Evolutionary conservation across 1,284 basidiomycete genomes (phyloP).

Genomic region (Cutaneotrichosporon sp.): DNA sequence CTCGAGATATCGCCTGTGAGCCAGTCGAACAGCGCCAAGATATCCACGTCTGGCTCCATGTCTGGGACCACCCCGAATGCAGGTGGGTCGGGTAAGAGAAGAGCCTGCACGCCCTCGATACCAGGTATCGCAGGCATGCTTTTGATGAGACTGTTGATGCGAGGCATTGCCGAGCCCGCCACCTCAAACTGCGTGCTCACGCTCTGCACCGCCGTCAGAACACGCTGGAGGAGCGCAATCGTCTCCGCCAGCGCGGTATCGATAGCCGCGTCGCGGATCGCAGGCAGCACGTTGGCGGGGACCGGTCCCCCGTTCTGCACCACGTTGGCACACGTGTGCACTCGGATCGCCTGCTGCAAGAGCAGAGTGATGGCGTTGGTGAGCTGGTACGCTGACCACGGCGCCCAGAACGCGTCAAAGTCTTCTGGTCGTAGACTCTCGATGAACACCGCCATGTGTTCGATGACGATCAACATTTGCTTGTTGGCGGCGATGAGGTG

Average conservation of each 20-base stretch:
- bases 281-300: not conserved
- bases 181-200: conserved; percentile 18
- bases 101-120: conserved; percentile 18
- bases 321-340: conserved; percentile 12
- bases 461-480: conserved; percentile 16
- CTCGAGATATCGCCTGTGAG: conserved; percentile 21
- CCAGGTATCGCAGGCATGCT: conserved; percentile 20
- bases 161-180: conserved; percentile 18
- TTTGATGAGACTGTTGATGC: conserved; percentile 21
- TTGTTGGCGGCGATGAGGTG: conserved; percentile 12
- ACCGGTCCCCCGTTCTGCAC: not conserved
- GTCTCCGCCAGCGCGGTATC: conserved; percentile 9
- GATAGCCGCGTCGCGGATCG: conserved; percentile 5
- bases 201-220: conserved; percentile 14
- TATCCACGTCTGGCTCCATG: conserved; percentile 14
- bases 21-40: conserved; percentile 26
- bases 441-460: conserved; percentile 13
- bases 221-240: conserved; percentile 10
- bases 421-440: conserved; percentile 15
- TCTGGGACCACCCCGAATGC: conserved; percentile 2
- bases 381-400: conserved; percentile 23
- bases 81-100: not conserved
- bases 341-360: conserved; percentile 21
- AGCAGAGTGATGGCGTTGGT: conserved; percentile 22
- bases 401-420: conserved; percentile 16